phyloP scores from a whole-genome alignment of 768 basidiomycete genomes.

The Leucosporidium scottii region DNA sequence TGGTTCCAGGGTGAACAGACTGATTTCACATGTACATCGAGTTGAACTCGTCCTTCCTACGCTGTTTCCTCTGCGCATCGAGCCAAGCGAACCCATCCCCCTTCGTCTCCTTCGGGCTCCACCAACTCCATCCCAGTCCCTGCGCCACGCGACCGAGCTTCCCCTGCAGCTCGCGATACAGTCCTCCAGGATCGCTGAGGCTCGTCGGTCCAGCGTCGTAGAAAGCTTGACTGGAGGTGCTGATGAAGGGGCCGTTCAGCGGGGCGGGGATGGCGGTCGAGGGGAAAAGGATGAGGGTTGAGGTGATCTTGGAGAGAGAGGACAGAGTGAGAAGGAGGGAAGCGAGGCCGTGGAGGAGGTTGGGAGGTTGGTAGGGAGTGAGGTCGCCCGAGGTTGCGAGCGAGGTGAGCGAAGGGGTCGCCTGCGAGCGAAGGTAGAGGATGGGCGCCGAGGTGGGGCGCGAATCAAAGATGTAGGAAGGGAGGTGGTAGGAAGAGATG shows the following conservation, averaged over 20 bases:
- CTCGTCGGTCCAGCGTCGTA: conserved; percentile 18
- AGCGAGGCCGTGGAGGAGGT: conserved; percentile 29
- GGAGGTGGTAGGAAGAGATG: conserved; percentile 27
- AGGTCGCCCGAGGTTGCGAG: not conserved
- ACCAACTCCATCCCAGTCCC: conserved; percentile 22
- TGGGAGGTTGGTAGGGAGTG: conserved; percentile 20
- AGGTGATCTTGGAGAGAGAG: not conserved
- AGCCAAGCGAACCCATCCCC: conserved; percentile 28
- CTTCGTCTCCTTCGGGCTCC: conserved; percentile 2
- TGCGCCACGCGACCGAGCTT: conserved; percentile 1
- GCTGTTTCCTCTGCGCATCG: conserved; percentile 7
- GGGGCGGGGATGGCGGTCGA: conserved; percentile 17
- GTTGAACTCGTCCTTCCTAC: conserved; percentile 8
- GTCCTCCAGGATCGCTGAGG: conserved; percentile 8
- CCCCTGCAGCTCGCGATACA: conserved; percentile 17
- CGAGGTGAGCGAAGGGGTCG: not conserved
- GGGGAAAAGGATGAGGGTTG: conserved; percentile 27
- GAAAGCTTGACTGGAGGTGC: conserved; percentile 1
- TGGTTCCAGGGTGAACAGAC: no score
- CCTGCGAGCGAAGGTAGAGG: conserved; percentile 15
- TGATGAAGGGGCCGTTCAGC: conserved; percentile 28
- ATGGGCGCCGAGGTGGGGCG: conserved; percentile 6
- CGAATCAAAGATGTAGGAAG: conserved; percentile 12
- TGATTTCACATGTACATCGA: conserved; percentile 25
- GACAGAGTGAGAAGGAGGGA: conserved; percentile 20